Evolutionary conservation across 768 basidiomycete species (phyloP), one percentile per base, ranked within the genome.

Genomic region (Phallus indusiatus): DNA sequence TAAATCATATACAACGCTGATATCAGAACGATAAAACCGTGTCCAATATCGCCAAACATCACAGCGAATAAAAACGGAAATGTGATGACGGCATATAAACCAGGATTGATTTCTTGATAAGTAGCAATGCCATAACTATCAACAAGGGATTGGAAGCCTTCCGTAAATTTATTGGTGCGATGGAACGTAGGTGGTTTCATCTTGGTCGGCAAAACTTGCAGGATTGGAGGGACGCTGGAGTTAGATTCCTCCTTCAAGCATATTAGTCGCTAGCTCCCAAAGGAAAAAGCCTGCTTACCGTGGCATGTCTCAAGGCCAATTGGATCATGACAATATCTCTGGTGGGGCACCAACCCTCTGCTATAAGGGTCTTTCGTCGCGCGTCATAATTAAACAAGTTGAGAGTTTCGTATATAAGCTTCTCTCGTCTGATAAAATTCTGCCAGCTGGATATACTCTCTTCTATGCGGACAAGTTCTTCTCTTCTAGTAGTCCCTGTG

Each of bases 31-130:
- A 98, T 84, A 61, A 82, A 75, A 33, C 93, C 96, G 73, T 99
- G 96, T 2, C 96, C 96, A 67, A 98, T 90, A 72, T 99, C 96
- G 67, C 96, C 96, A 69, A 99, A 99, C 96, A 99, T 99, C 74
- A 99, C 91, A 5, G 93, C 95, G 67, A 98, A 99, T 64, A 99
- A 73, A 83, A 99, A 98, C 0, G 96, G 96, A 83, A 96, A 96
- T 1, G 94, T 96, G 65, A 88, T 76, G 64, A 90, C 76, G 0
- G 91, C 92, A 71, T 95, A 95, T 28, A 98, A 73, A 56, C 94
- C 96, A 18, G 96, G 95, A 69, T 98, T 98, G 69, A 94, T 85
- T 72, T 99, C 96, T 69, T 97, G 90, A 69, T 99, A 98, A 1
- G 82, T 85, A 14, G 93, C 90, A 54, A 91, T 84, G 67, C 95